These are phyloP conservation scores for Trichoderma semiorbis DNA, from an alignment of 2,329 filamentous ascomycete genomes.

Conservation along the genomic window DNA sequence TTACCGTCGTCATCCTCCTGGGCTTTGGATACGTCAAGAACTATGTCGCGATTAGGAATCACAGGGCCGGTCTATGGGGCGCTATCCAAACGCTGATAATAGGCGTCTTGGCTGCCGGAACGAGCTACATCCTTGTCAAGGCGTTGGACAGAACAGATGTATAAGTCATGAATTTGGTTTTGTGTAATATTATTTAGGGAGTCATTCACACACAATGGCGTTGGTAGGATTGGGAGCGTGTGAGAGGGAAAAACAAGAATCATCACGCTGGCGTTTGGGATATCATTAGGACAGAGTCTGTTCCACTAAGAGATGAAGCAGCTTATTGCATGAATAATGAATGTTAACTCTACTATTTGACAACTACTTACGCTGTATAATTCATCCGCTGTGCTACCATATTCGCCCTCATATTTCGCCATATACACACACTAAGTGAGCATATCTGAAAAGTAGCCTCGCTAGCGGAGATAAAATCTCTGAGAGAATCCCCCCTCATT, in stretches of 20 bases:
- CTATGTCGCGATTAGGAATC: constrained; percentile 48
- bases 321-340: not conserved
- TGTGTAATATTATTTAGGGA: not conserved
- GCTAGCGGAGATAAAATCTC: not conserved
- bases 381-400: not conserved
- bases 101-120: constrained; percentile 62
- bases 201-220: constrained; percentile 7
- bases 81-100: constrained; percentile 63
- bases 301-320: not conserved
- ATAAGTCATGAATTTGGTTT: not conserved
- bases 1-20: constrained; percentile 60
- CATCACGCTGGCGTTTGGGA: not conserved
- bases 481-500: not conserved
- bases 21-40: constrained; percentile 65
- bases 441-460: not conserved
- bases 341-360: not conserved
- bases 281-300: not conserved
- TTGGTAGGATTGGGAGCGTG: not conserved
- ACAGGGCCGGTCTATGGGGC: constrained; percentile 53
- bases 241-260: not conserved
- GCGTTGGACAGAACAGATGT: constrained; percentile 42
- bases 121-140: constrained; percentile 61
- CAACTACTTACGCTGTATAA: not conserved
- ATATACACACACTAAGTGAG: not conserved
- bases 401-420: not conserved